Percentiles rank a stretch among this genome's conserved stretches.
phyloP scores from a whole-genome alignment of 192 early-diverging fungal genomes.

The Nowakowskiella sp. region DNA sequence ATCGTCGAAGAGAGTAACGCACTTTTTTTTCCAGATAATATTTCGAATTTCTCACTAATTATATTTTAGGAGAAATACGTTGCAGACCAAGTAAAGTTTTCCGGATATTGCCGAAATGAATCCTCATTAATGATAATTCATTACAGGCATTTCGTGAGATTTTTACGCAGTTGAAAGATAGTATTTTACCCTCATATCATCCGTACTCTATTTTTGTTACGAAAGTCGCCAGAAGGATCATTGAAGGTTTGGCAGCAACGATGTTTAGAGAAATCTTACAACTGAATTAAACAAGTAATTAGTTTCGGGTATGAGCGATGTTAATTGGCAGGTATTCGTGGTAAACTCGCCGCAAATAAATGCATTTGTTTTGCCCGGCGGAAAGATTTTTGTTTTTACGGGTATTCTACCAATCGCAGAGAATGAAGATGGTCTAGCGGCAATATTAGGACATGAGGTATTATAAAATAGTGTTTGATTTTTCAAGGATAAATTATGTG shows the following conservation, averaged over 20 bases:
- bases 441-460: conserved; percentile 85
- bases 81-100: too few relatives aligned
- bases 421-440: conserved; percentile 83
- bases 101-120: too few relatives aligned
- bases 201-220: conserved; percentile 57
- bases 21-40: too few relatives aligned
- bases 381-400: conserved; percentile 96
- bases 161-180: conserved; percentile 50
- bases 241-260: conserved; percentile 41
- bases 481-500: background rate
- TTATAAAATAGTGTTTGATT: background rate
- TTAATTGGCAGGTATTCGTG: conserved; percentile 90
- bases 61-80: too few relatives aligned
- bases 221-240: conserved; percentile 60
- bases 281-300: background rate
- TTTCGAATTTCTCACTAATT: too few relatives aligned
- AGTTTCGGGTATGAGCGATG: conserved; percentile 50
- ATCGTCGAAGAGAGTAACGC: too few relatives aligned
- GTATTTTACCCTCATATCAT: conserved; percentile 64
- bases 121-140: too few relatives aligned
- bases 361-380: conserved; percentile 89
- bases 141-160: conserved; percentile 59
- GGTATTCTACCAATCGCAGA: conserved; percentile 75
- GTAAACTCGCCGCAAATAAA: conserved; percentile 74
- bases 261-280: background rate